A percentile compares a stretch with the other conserved stretches of the same genome.
phyloP scores from a whole-genome alignment of 2,329 filamentous ascomycete genomes.

The Aschersonia sp. region DNA sequence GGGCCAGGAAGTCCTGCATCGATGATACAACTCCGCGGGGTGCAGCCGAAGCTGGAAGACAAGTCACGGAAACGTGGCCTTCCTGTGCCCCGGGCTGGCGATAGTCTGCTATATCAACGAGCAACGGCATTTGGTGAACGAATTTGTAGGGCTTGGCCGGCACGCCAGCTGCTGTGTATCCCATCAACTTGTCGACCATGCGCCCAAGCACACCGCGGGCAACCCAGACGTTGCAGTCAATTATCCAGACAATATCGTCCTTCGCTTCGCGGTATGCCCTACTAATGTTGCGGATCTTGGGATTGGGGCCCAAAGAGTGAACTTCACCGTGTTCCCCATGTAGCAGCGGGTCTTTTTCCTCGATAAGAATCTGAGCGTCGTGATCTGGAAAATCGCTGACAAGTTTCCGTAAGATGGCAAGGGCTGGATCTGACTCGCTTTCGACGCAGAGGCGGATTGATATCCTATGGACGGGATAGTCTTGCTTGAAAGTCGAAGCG shows the following conservation, averaged over 20 bases:
- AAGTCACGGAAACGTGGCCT: conserved; percentile 17
- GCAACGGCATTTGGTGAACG: conserved; percentile 83
- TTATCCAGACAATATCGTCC: conserved; percentile 81
- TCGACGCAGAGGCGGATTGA: conserved; percentile 75
- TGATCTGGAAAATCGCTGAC: conserved; percentile 57
- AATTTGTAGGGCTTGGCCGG: conserved; percentile 61
- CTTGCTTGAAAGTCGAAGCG: conserved; percentile 68
- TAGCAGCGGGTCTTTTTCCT: conserved; percentile 65
- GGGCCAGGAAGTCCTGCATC: neutral
- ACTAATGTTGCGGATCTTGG: conserved; percentile 97
- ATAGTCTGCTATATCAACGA: conserved; percentile 51
- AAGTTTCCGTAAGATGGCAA: conserved; percentile 56
- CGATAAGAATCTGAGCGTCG: conserved; percentile 62
- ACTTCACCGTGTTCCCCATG: conserved; percentile 34
- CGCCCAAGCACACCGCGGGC: conserved; percentile 62
- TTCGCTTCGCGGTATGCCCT: conserved; percentile 79
- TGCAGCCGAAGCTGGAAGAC: conserved; percentile 15
- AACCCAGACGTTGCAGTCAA: conserved; percentile 96
- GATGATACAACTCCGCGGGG: neutral
- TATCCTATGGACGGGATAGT: conserved; percentile 62
- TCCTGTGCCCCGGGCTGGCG: conserved; percentile 7
- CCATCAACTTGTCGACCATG: conserved; percentile 80
- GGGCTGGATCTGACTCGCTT: conserved; percentile 59
- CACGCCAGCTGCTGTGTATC: conserved; percentile 36
- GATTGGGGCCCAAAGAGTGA: conserved; percentile 71